These are phyloP conservation scores for Wallacemonas sp. DNA, from an alignment of 208 protist species.

Conservation along the genomic window DNA sequence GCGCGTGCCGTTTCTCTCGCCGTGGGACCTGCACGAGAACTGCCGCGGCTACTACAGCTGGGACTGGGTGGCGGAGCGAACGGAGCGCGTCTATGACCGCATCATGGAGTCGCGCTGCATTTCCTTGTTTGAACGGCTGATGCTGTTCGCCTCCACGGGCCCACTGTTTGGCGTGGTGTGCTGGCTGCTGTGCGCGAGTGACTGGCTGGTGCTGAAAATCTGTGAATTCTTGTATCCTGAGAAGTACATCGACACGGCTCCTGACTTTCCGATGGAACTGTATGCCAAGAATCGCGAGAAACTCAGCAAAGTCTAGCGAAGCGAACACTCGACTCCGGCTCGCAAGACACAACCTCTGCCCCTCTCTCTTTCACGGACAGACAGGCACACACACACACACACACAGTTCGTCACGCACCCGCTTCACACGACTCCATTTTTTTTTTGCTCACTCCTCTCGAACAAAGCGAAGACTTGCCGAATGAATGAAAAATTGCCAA, in stretches of 20 bases:
- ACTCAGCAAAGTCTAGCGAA: constrained; percentile 45
- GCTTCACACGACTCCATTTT: neutral
- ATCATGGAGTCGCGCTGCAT: constrained; percentile 52
- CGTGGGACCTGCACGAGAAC: constrained; percentile 88
- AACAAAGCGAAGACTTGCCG: too few species aligned
- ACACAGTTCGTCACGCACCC: neutral
- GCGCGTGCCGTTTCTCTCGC: constrained; percentile 69
- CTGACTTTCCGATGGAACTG: constrained; percentile 88
- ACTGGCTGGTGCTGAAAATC: constrained; percentile 85
- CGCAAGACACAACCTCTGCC: too few species aligned
- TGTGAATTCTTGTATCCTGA: constrained; percentile 80
- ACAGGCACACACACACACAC: constrained; percentile 5
- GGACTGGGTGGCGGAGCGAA: constrained; percentile 93
- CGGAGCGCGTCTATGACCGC: constrained; percentile 94
- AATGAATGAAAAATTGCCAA: too few species aligned
- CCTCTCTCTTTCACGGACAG: too few species aligned
- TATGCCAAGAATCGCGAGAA: constrained; percentile 83
- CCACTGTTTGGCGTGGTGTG: constrained; percentile 89
- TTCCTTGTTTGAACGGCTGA: constrained; percentile 82
- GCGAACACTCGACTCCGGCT: too few species aligned
- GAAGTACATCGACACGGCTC: constrained; percentile 89
- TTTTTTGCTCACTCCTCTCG: neutral
- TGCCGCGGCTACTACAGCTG: constrained; percentile 95
- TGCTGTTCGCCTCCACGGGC: constrained; percentile 89
- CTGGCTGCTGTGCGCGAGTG: constrained; percentile 78